These are phyloP conservation scores for Populus tremula DNA, from an alignment of 345 rosid genomes.

Conservation along the genomic window DNA sequence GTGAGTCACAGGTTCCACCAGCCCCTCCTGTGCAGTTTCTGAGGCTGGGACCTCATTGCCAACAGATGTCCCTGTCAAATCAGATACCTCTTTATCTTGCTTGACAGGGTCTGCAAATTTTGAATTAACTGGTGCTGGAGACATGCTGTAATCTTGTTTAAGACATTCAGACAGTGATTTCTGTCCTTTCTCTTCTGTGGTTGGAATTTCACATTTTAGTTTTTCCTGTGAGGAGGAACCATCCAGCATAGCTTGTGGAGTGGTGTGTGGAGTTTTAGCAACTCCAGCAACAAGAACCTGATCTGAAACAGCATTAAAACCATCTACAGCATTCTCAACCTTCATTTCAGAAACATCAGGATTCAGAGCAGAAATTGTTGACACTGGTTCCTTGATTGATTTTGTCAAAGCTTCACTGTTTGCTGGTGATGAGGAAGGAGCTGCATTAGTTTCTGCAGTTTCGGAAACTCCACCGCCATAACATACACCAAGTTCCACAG, in stretches of 20 bases:
- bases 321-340: slow-evolving; percentile 29
- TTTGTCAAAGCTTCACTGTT: slow-evolving; percentile 26
- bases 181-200: slow-evolving; percentile 16
- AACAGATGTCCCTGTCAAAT: slow-evolving; percentile 4
- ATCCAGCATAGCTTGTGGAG: slow-evolving; percentile 14
- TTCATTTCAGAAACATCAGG: slow-evolving; percentile 32
- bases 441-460: slow-evolving; percentile 28
- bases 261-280: background rate
- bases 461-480: slow-evolving; percentile 34
- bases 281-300: slow-evolving; percentile 31
- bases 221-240: slow-evolving; percentile 25
- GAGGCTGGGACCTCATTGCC: slow-evolving; percentile 25
- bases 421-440: slow-evolving; percentile 18
- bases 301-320: slow-evolving; percentile 24
- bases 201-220: slow-evolving; percentile 22
- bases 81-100: slow-evolving; percentile 25
- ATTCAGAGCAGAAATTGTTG: slow-evolving; percentile 24
- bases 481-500: slow-evolving; percentile 32
- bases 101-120: slow-evolving; percentile 22
- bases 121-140: slow-evolving; percentile 25
- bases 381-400: slow-evolving; percentile 22
- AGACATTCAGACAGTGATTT: slow-evolving; percentile 15
- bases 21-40: slow-evolving; percentile 30
- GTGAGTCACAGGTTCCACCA: slow-evolving; percentile 26
- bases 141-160: slow-evolving; percentile 29